phyloP scores from a whole-genome alignment of 176 grass and related monocot genomes.

The Paspalum notatum region DNA sequence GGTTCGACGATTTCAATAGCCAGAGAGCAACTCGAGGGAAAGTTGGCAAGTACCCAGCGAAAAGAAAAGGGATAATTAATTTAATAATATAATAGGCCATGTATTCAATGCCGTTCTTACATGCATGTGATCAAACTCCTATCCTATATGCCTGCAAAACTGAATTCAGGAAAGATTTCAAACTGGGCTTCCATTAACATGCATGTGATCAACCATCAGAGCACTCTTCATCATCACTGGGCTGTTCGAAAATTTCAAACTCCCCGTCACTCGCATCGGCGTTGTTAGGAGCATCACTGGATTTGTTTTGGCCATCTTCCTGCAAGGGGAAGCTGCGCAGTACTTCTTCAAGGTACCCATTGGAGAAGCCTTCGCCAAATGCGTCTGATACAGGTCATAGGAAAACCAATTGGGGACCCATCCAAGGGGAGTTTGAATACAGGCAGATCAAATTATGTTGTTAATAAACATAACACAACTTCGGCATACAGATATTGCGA shows the following conservation, averaged over 20 bases:
- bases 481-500: constrained; percentile 3
- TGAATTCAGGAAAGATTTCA: neutral
- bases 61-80: neutral
- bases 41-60: neutral
- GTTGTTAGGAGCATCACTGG: constrained; percentile 15
- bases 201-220: constrained; percentile 37
- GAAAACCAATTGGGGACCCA: constrained; percentile 37
- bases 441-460: neutral
- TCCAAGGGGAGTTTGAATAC: neutral
- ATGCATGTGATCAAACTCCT: neutral
- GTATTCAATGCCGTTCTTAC: neutral
- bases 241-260: constrained; percentile 85
- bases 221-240: constrained; percentile 62
- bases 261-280: constrained; percentile 66
- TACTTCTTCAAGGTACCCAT: constrained; percentile 75
- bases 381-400: constrained; percentile 46
- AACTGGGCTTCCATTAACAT: constrained; percentile 1
- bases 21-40: too few relatives aligned
- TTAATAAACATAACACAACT: constrained; percentile 18
- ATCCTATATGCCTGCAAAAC: neutral
- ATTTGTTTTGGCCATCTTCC: constrained; percentile 38
- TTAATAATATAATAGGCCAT: neutral
- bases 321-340: constrained; percentile 66
- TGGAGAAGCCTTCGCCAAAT: constrained; percentile 57
- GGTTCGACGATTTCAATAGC: too few relatives aligned